Evolutionary conservation across 2,329 filamentous ascomycete genomes (phyloP), one percentile per base, ranked within the genome.

Genomic region (Phaeomoniella chlamydospora): DNA sequence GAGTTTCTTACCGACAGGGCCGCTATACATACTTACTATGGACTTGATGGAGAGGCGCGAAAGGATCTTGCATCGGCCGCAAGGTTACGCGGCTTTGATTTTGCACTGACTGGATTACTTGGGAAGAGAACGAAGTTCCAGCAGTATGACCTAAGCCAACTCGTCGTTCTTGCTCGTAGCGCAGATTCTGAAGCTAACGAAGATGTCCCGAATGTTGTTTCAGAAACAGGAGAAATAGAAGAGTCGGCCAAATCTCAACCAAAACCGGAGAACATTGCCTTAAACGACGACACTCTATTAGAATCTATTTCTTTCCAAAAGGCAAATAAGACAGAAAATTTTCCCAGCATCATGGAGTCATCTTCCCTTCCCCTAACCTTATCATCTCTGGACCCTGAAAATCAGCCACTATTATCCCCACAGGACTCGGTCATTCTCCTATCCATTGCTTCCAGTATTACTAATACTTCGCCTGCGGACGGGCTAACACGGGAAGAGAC

Each of bases 401-500:
- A 82, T 11, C 90, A 98, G 49, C 90, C 88, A 2, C 72, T 81
- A 41, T 68, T 98, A 1, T 67, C 77, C 3, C 76, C 88, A 2
- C 64, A 94, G 5, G 90, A 98, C 53, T 87, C 93, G 15, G 83
- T 92, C 35, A 88, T 93, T 16, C 67, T 98, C 5, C 71, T 98
- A 1, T 66, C 67, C 5, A 56, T 74, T 6, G 86, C 86, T 0
- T 88, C 92, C 36, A 93, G 86, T 0, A 75, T 96, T 40, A 92
- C 82, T 41, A 94, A 96, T 50, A 86, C 83, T 0, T 80, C 86
- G 0, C 86, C 90, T 0, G 68, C 76, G 1, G 80, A 96, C 52
- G 79, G 82, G 0, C 65, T 98, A 1, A 96, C 87, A 0, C 72
- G 86, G n/a, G 87, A 96, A 58, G 85, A 96, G 53, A 88, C 93